These are phyloP conservation scores for Pseudozyma hubeiensis DNA, from an alignment of 1,284 basidiomycete species.

Conservation along the genomic window DNA sequence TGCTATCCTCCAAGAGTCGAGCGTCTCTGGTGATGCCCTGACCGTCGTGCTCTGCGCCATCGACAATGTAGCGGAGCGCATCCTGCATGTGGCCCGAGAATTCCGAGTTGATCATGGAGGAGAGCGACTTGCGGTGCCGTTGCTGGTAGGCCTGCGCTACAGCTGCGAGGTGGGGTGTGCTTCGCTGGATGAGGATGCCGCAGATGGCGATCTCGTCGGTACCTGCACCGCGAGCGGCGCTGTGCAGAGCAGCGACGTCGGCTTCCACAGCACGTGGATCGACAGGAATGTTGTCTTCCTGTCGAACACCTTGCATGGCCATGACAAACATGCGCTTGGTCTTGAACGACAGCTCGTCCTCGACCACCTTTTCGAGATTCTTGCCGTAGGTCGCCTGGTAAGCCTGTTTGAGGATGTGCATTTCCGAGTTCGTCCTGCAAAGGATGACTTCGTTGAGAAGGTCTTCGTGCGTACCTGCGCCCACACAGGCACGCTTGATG, in stretches of 20 bases:
- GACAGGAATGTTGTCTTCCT: slow-evolving; percentile 55
- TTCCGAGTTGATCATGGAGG: slow-evolving; percentile 60
- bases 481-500: slow-evolving; percentile 62
- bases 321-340: slow-evolving; percentile 64
- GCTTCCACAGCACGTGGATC: slow-evolving; percentile 46
- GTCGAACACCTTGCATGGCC: slow-evolving; percentile 61
- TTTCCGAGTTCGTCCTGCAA: slow-evolving; percentile 60
- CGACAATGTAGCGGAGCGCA: slow-evolving; percentile 63
- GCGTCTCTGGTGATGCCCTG: slow-evolving; percentile 64
- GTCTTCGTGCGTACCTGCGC: slow-evolving; percentile 66
- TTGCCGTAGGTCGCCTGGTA: slow-evolving; percentile 59
- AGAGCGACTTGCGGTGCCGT: slow-evolving; percentile 44
- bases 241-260: slow-evolving; percentile 45
- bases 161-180: slow-evolving; percentile 61
- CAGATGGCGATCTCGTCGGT: slow-evolving; percentile 64
- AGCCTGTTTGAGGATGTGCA: slow-evolving; percentile 64
- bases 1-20: slow-evolving; percentile 60
- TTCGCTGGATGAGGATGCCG: slow-evolving; percentile 65
- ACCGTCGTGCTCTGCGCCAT: slow-evolving; percentile 64
- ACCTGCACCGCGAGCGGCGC: slow-evolving; percentile 50
- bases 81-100: slow-evolving; percentile 66
- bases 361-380: slow-evolving; percentile 63
- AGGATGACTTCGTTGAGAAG: slow-evolving; percentile 67
- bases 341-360: slow-evolving; percentile 66
- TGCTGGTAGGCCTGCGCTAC: slow-evolving; percentile 61